Evolutionary conservation across 2,329 filamentous ascomycete genomes (phyloP), one percentile per base, ranked within the genome.

Genomic region (Onygenales sp.): DNA sequence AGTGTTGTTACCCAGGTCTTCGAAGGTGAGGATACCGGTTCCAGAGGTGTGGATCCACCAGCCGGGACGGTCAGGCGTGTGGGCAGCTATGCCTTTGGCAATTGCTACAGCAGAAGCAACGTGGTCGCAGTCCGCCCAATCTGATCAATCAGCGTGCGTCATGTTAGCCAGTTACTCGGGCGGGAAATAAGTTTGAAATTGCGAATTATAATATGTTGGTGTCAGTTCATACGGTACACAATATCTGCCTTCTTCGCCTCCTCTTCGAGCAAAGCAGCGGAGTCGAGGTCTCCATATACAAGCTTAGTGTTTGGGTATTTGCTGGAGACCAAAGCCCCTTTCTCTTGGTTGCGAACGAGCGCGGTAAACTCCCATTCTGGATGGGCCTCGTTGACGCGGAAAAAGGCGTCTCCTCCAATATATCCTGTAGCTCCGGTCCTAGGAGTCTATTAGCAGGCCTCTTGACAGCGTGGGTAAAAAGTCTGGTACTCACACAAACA

Each of bases 341-440:
- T 73, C 11, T 72, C 68, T 54, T 69, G 67, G 57, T 63, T 74
- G 14, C 75, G 72, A 27, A 77, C 70, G 5, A 76, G 62, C 41
- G 66, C 70, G 0, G 72, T 69, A 50, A 74, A 58, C 42, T 75
- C 65, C 69, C 73, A 77, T 45, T 77, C 72, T 3, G 74, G 73
- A 57, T 79, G 76, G 5, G 69, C 63, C 44, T 72, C 65, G 42
- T 65, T 63, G 38, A 80, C 60, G 5, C 67, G 66, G 55, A 74
- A 73, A n/a, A 80, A 68, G 41, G 72, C 69, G 50, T 78, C 76
- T 35, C 78, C 78, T 5, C 77, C 77, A 47, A 80, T 78, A 60
- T 79, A 80, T 35, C 77, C 77, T 13, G 77, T 78, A 4, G 64
- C 70, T 17, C 76, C 77, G 36, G 75, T 78, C 11, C 77, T 78